phyloP scores from a whole-genome alignment of 2,329 filamentous ascomycete genomes.

The Penicillium sp. region DNA sequence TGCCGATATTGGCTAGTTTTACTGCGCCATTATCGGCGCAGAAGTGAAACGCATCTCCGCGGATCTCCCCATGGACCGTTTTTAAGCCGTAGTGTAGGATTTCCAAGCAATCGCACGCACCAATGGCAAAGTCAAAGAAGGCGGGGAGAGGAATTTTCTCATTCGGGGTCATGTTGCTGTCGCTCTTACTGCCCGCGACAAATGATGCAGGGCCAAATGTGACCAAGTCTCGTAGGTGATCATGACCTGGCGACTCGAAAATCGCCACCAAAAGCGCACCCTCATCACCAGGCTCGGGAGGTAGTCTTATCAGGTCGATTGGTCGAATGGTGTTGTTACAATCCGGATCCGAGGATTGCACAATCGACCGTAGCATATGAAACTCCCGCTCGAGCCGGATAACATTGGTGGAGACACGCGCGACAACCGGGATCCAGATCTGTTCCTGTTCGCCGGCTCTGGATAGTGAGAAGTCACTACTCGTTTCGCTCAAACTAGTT shows the following conservation, averaged over 20 bases:
- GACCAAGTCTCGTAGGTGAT: conserved; percentile 65
- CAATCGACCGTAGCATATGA: conserved; percentile 71
- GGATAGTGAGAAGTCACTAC: conserved; percentile 42
- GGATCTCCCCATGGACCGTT: conserved; percentile 83
- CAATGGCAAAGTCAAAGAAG: conserved; percentile 88
- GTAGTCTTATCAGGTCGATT: conserved; percentile 70
- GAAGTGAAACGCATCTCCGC: conserved; percentile 88
- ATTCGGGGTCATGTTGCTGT: conserved; percentile 49
- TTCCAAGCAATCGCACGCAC: conserved; percentile 78
- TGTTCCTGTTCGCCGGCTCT: conserved; percentile 38
- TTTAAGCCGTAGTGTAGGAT: conserved; percentile 85
- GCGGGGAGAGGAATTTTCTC: conserved; percentile 64
- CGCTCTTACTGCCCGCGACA: conserved; percentile 49
- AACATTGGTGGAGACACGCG: conserved; percentile 75
- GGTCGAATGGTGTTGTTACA: conserved; percentile 74
- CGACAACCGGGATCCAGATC: conserved; percentile 63
- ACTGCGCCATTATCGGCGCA: conserved; percentile 66
- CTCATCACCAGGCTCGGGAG: conserved; percentile 63
- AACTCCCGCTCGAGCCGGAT: conserved; percentile 82
- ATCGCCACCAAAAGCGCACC: conserved; percentile 71
- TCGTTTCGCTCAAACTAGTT: conserved; percentile 51
- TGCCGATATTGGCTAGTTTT: conserved; percentile 78
- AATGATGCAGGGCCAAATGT: conserved; percentile 75
- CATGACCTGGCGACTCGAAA: conserved; percentile 71
- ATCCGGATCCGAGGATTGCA: conserved; percentile 65